phyloP scores from a whole-genome alignment of 805 yeast species.

The Saccharomycopsis malanga region DNA sequence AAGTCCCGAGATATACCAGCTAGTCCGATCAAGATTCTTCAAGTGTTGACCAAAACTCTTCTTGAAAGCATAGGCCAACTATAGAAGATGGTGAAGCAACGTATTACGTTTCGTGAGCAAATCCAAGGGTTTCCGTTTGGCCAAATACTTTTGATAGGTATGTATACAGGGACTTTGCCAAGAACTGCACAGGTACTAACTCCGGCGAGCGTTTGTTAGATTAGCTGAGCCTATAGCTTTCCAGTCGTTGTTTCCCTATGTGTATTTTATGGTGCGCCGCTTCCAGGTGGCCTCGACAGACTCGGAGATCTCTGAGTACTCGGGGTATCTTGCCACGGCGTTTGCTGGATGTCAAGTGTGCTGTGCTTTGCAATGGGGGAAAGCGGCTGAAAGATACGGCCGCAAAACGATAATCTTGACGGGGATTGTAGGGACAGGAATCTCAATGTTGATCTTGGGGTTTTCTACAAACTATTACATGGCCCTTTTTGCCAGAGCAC shows the following conservation, averaged over 20 bases:
- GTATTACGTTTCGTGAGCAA: constrained; percentile 45
- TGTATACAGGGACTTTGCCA: not conserved
- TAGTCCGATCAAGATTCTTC: too few species aligned
- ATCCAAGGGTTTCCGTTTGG: constrained; percentile 49
- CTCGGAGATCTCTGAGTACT: constrained; percentile 47
- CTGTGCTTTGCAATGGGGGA: constrained; percentile 56
- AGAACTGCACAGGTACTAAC: not conserved
- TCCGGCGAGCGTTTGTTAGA: constrained; percentile 34
- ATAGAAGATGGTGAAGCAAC: constrained; percentile 41
- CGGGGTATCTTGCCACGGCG: constrained; percentile 54
- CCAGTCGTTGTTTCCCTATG: constrained; percentile 57
- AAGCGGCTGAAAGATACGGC: constrained; percentile 46
- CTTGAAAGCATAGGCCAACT: too few species aligned
- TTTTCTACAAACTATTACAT: constrained; percentile 44
- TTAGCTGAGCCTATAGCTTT: constrained; percentile 59
- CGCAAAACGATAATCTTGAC: constrained; percentile 47
- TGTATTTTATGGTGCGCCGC: constrained; percentile 56
- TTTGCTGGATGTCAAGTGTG: constrained; percentile 56
- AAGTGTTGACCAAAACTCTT: too few species aligned
- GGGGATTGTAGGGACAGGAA: constrained; percentile 48
- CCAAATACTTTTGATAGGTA: constrained; percentile 35
- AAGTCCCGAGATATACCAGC: too few species aligned
- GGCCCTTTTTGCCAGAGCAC: constrained; percentile 48
- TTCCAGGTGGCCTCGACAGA: constrained; percentile 44
- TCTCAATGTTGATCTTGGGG: constrained; percentile 44